phyloP scores from a whole-genome alignment of 371 early-diverging fungal species.

The Mortierella sp. region DNA sequence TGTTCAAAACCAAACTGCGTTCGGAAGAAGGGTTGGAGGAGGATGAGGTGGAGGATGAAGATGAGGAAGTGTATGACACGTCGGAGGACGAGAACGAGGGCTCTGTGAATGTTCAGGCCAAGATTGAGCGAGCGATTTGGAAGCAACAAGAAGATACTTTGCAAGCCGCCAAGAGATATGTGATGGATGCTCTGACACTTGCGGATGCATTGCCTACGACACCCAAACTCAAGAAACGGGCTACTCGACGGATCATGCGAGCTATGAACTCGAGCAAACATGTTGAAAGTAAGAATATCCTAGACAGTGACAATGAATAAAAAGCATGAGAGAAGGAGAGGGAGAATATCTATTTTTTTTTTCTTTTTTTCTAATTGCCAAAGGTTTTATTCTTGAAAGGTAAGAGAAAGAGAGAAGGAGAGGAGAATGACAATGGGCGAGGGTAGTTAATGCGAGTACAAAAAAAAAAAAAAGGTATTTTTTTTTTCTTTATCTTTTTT shows the following conservation, averaged over 20 bases:
- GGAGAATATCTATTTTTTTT: neutral
- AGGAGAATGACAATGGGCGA: no score
- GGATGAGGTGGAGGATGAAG: neutral
- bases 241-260: neutral
- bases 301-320: neutral
- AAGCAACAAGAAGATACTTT: neutral
- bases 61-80: neutral
- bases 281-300: no score
- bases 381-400: neutral
- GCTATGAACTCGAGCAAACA: neutral
- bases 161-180: neutral
- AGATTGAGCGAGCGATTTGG: neutral
- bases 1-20: no score
- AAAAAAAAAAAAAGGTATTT: no score
- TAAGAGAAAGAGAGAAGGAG: neutral
- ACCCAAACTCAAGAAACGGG: neutral
- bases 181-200: neutral
- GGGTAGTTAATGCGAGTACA: no score
- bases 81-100: neutral
- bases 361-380: conserved; percentile 1
- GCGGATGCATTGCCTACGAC: neutral
- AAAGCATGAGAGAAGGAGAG: neutral
- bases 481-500: no score
- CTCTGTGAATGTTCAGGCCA: neutral
- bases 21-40: neutral